phyloP scores from a whole-genome alignment of 768 basidiomycete genomes.

The Russula sp. region DNA sequence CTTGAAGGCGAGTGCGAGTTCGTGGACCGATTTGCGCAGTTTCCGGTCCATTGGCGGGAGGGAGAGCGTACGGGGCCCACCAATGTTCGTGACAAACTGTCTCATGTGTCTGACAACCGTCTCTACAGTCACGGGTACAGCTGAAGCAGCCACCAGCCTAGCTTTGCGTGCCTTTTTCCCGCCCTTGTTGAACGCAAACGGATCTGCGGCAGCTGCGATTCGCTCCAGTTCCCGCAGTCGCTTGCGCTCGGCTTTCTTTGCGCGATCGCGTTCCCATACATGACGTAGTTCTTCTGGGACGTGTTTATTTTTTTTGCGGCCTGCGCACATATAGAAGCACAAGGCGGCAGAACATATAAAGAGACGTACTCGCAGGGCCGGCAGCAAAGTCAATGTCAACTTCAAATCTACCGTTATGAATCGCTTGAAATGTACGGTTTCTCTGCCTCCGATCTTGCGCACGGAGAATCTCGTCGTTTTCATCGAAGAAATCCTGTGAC shows the following conservation, averaged over 20 bases:
- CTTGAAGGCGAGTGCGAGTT: conserved; percentile 72
- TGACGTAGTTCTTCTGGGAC: conserved; percentile 53
- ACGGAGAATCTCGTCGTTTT: conserved; percentile 45
- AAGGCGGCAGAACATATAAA: neutral
- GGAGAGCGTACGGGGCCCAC: conserved; percentile 47
- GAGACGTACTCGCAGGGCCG: conserved; percentile 46
- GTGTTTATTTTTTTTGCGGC: conserved; percentile 43
- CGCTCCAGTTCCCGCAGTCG: conserved; percentile 51
- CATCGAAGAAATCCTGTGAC: conserved; percentile 38
- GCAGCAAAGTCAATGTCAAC: conserved; percentile 32
- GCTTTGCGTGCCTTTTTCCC: conserved; percentile 66
- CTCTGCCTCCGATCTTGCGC: conserved; percentile 42
- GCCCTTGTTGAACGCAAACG: conserved; percentile 53
- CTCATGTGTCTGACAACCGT: conserved; percentile 59
- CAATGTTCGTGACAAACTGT: conserved; percentile 55
- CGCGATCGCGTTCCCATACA: conserved; percentile 78
- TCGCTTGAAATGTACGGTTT: conserved; percentile 54
- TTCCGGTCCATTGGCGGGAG: conserved; percentile 77
- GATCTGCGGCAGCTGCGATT: conserved; percentile 55
- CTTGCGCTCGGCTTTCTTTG: conserved; percentile 76
- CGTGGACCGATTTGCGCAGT: conserved; percentile 67
- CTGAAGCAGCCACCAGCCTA: conserved; percentile 49
- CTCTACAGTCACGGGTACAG: conserved; percentile 41
- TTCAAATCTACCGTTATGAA: conserved; percentile 48
- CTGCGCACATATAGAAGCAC: conserved; percentile 24